Evolutionary conservation across 1,284 basidiomycete genomes (phyloP).

Genomic region (Ustilago loliicola): DNA sequence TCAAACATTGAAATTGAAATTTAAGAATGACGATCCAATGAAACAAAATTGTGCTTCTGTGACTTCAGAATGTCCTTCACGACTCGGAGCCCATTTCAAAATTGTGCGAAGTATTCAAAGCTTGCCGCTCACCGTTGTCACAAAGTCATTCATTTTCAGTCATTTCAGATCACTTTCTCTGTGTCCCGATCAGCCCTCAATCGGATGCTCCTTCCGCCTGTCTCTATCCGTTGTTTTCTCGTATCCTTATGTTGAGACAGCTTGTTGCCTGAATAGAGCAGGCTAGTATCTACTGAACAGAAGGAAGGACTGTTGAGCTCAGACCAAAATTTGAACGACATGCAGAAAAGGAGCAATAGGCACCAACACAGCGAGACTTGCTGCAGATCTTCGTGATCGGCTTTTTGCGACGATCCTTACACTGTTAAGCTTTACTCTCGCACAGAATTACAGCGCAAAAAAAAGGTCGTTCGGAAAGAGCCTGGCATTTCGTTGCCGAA

Average conservation of each 20-base stretch:
- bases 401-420: not conserved
- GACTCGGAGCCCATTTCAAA: not conserved
- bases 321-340: no score
- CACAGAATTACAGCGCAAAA: not conserved
- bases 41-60: not conserved
- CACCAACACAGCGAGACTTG: not conserved
- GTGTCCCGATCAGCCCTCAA: not conserved
- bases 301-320: no score
- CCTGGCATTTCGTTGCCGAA: not conserved
- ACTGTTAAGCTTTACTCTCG: not conserved
- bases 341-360: no score
- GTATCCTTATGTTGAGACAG: no score
- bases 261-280: no score
- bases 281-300: no score
- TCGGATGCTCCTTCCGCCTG: no score
- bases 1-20: not conserved
- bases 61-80: not conserved
- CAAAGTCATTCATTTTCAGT: not conserved
- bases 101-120: not conserved
- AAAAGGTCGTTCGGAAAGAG: not conserved
- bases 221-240: no score
- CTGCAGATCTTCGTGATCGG: constrained; percentile 1
- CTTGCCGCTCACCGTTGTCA: constrained; percentile 1
- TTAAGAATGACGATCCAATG: not conserved
- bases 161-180: constrained; percentile 8